Evolutionary conservation across 768 basidiomycete genomes (phyloP), one percentile per base, ranked within the genome.

Genomic region (Obba rivulosa): DNA sequence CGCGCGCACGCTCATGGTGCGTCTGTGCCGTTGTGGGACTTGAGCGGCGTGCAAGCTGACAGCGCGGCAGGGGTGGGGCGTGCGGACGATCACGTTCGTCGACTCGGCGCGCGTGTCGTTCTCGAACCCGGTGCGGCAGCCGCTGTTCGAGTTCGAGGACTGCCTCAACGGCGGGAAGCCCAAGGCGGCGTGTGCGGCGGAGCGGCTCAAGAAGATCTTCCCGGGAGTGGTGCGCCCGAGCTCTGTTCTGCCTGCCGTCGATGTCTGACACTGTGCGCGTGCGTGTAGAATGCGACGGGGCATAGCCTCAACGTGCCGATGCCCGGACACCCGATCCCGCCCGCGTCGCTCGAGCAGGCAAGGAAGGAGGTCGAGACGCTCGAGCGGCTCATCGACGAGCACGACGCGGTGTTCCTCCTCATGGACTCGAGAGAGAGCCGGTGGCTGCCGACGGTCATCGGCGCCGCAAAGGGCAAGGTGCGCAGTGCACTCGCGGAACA

Each of bases 401-500:
- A 99, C 60, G 96, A 99, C 60, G 94, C 75, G 0, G 75, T 97
- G 3, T 98, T 93, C 66, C 71, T 97, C 25, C 73, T 98, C 20
- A 98, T 97, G 96, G 96, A 98, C 63, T 97, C 93, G n/a, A 73
- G 95, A 31, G 96, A 99, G 66, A 93, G 91, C 57, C 70, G 96
- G 39, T 99, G 96, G 96, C 69, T 99, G 43, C 96, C 95, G 10
- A 96, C 92, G 0, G 81, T 99, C 10, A 66, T 99, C 13, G 87
- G 83, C 0, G 82, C 87, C 0, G 77, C 83, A 8, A 90, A 92
- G 67, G 81, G 80, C 46, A 98, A 98, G 79, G 91, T 85, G 16
- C 34, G 21, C 14, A 20, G 24, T 35, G 13, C 41, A 38, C 39
- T 35, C 43, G 14, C 34, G 40, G 11, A 13, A 17, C 40, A 34